phyloP scores from a whole-genome alignment of 148 eudicot genomes.

The Diospyros kaki region DNA sequence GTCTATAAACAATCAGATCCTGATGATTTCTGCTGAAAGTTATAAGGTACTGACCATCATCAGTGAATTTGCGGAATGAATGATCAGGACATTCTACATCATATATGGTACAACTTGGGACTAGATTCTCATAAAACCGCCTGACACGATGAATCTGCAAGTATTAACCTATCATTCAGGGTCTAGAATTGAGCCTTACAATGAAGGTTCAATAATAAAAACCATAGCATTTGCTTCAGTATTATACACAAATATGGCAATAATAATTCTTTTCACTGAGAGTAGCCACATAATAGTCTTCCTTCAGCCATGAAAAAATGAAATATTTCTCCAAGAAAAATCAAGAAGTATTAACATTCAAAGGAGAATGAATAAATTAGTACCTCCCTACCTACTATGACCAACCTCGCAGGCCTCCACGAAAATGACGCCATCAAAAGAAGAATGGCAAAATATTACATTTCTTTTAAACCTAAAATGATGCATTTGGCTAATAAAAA shows the following conservation, averaged over 20 bases:
- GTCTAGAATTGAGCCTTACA: neutral
- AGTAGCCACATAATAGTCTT: neutral
- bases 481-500: neutral
- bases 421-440: neutral
- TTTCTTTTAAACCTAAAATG: neutral
- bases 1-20: slow-evolving; percentile 80
- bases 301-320: neutral
- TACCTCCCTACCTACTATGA: neutral
- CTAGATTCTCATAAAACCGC: slow-evolving; percentile 90
- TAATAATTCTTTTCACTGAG: neutral
- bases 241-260: neutral
- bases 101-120: slow-evolving; percentile 78
- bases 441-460: neutral
- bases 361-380: too few species aligned
- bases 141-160: slow-evolving; percentile 69
- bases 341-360: neutral
- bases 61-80: slow-evolving; percentile 91
- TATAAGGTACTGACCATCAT: slow-evolving; percentile 83
- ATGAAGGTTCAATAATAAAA: neutral
- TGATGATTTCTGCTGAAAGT: slow-evolving; percentile 88
- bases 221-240: neutral
- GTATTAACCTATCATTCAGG: slow-evolving; percentile 13
- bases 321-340: neutral
- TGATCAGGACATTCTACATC: slow-evolving; percentile 89
- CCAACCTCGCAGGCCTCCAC: neutral